phyloP scores from a whole-genome alignment of 2,329 filamentous ascomycete species.

The Ophiostoma sp. region DNA sequence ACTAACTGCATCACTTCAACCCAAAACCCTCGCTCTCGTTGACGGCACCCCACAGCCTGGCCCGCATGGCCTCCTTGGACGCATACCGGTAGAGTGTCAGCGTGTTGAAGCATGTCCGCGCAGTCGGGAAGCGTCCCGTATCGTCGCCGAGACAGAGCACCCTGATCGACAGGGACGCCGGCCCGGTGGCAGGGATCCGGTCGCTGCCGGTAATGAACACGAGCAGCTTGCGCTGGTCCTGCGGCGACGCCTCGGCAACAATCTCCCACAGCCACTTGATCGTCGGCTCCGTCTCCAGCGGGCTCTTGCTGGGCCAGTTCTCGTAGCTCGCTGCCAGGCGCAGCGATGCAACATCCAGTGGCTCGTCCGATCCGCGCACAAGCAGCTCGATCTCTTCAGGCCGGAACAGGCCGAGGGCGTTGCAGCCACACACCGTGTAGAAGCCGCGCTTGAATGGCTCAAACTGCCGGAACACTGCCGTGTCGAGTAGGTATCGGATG shows the following conservation, averaged over 20 bases:
- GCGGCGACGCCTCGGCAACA: conserved; percentile 60
- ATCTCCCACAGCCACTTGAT: conserved; percentile 86
- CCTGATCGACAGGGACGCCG: conserved; percentile 71
- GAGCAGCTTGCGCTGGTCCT: conserved; percentile 70
- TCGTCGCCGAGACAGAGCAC: conserved; percentile 72
- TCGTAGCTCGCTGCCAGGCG: conserved; percentile 75
- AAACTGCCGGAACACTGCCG: conserved; percentile 72
- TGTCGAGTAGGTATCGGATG: conserved; percentile 73
- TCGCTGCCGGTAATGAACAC: conserved; percentile 88
- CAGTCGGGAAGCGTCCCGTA: conserved; percentile 69
- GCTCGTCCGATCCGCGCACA: conserved; percentile 77
- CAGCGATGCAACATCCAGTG: conserved; percentile 70
- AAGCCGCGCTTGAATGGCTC: conserved; percentile 93
- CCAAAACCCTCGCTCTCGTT: conserved; percentile 88
- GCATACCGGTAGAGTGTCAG: conserved; percentile 70
- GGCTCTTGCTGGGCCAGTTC: conserved; percentile 61
- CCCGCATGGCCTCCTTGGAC: conserved; percentile 61
- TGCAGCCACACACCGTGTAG: conserved; percentile 85
- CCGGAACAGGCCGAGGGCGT: conserved; percentile 78
- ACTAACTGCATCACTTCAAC: conserved; percentile 54
- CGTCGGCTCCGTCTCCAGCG: conserved; percentile 58
- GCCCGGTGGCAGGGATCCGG: conserved; percentile 81
- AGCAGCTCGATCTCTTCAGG: conserved; percentile 89
- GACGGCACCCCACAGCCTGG: conserved; percentile 78
- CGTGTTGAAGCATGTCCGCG: conserved; percentile 87